These are phyloP conservation scores for Penicillium canariense DNA, from an alignment of 495 filamentous ascomycete species.

Conservation along the genomic window DNA sequence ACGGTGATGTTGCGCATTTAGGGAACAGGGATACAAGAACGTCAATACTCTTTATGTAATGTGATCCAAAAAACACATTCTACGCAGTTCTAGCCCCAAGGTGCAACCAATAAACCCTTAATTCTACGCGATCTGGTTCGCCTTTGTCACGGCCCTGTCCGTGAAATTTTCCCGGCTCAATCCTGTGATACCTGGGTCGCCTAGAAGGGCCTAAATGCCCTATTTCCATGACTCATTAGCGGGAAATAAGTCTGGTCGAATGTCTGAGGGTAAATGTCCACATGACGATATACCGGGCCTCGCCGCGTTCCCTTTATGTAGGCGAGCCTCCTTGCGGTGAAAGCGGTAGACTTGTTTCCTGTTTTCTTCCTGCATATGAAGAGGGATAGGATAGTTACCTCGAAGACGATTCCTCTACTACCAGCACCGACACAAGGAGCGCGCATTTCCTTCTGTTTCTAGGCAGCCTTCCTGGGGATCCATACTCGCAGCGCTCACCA, in stretches of 20 bases:
- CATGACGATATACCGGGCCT: slow-evolving; percentile 15
- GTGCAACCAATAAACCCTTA: background rate
- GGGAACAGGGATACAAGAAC: background rate
- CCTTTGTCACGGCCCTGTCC: slow-evolving; percentile 11
- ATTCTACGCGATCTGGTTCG: slow-evolving; percentile 5
- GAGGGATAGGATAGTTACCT: slow-evolving; percentile 4
- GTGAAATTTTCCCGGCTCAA: slow-evolving; percentile 4
- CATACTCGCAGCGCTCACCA: background rate
- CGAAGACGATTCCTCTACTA: background rate
- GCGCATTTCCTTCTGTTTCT: background rate
- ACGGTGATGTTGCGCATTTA: background rate
- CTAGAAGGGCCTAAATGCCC: background rate
- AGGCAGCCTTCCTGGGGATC: background rate
- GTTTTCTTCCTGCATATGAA: background rate
- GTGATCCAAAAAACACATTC: background rate
- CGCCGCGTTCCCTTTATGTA: slow-evolving; percentile 10
- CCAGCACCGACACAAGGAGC: background rate
- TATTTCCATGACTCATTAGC: slow-evolving; percentile 2
- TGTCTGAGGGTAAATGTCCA: slow-evolving; percentile 1
- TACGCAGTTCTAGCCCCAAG: slow-evolving; percentile 2
- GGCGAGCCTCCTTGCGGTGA: background rate
- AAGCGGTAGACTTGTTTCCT: slow-evolving; percentile 11
- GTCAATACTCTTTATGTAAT: background rate
- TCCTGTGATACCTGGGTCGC: background rate
- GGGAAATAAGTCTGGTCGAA: slow-evolving; percentile 7